Evolutionary conservation across 495 filamentous ascomycete species (phyloP), one percentile per base, ranked within the genome.

Genomic region (Penicillium bialowiezense): DNA sequence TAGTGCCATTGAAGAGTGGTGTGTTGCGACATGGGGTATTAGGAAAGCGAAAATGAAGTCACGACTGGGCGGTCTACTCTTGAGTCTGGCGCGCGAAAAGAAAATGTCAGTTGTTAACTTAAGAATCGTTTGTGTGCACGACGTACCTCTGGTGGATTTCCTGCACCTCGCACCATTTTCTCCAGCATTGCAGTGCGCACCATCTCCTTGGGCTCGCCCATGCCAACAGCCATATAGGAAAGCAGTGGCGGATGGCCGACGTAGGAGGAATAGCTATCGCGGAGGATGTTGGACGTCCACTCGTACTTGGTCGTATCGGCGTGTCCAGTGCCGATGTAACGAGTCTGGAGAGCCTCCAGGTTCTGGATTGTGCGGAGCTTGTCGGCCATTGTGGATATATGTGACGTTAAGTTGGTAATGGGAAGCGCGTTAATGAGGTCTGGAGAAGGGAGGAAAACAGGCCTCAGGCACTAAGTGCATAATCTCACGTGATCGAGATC

Each of bases 301-400:
- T 99, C 93, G 82, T 81, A 90, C 62, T 88, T 91, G 13, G 93
- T 97, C 7, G 95, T 97, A 73, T 99, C 93, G 41, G 93, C 90
- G 70, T 97, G 91, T n/a, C 95, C 95, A 9, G 91, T 97, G 64
- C 93, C 93, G 61, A 98, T 75, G 74, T 93, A 95, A 41, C 91
- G 90, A 58, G 90, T 81, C 71, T 98, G 93, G 9, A 97, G 87
- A 52, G 87, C 82, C 72, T 97, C 95, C 59, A 99, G 92, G 63
- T 97, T 93, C 70, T 97, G 95, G 49, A 91, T 87, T 12, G 91
- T 91, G 67, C 95, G 91, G 52, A 97, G 88, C 75, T 98, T 98
- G 79, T 98, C 93, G 59, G 93, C 93, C 93, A 77, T 77, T 61
- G 46, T 74, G 55, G 7, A 29, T 23, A 23, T 23, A 47, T 13